A percentile compares a stretch with the other conserved stretches of the same genome.
These are phyloP conservation scores for Agrocybe praecox DNA, from an alignment of 768 basidiomycete species.

Conservation along the genomic window DNA sequence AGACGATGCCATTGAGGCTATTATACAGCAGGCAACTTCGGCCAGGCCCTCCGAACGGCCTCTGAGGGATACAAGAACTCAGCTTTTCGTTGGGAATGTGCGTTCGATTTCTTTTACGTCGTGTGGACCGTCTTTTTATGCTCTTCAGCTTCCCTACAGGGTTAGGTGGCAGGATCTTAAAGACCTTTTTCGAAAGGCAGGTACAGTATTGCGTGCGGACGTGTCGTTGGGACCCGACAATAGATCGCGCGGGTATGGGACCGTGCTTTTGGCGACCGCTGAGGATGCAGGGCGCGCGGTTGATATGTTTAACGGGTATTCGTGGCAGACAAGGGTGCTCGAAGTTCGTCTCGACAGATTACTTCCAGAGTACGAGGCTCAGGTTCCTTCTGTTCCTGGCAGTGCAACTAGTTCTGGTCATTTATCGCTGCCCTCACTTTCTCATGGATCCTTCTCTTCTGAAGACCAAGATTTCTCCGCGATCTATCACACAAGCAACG, in stretches of 20 bases:
- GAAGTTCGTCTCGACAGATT: slow-evolving; percentile 92
- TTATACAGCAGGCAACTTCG: slow-evolving; percentile 90
- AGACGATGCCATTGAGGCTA: slow-evolving; percentile 88
- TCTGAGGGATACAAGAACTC: slow-evolving; percentile 85
- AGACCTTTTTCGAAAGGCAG: slow-evolving; percentile 94
- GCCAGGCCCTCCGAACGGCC: slow-evolving; percentile 59
- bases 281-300: slow-evolving; percentile 95
- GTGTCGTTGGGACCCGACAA: slow-evolving; percentile 86
- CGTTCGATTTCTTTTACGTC: slow-evolving; percentile 25
- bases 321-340: slow-evolving; percentile 92
- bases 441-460: slow-evolving; percentile 6
- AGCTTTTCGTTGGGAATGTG: slow-evolving; percentile 96
- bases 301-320: slow-evolving; percentile 94
- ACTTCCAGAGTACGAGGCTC: slow-evolving; percentile 56
- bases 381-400: slow-evolving; percentile 6
- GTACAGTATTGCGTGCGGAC: slow-evolving; percentile 82
- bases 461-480: slow-evolving; percentile 25
- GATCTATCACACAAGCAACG: slow-evolving; percentile 20
- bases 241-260: slow-evolving; percentile 91
- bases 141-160: slow-evolving; percentile 85
- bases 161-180: slow-evolving; percentile 99
- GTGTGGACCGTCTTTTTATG: slow-evolving; percentile 8
- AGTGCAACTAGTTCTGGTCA: slow-evolving; percentile 10
- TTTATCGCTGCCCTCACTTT: slow-evolving; percentile 6
- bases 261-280: slow-evolving; percentile 90